Percentiles rank a stretch among this genome's conserved stretches.
Conservation (phyloP, 1,284 basidiomycete genomes). For the Sporisorium exsertum region DNA sequence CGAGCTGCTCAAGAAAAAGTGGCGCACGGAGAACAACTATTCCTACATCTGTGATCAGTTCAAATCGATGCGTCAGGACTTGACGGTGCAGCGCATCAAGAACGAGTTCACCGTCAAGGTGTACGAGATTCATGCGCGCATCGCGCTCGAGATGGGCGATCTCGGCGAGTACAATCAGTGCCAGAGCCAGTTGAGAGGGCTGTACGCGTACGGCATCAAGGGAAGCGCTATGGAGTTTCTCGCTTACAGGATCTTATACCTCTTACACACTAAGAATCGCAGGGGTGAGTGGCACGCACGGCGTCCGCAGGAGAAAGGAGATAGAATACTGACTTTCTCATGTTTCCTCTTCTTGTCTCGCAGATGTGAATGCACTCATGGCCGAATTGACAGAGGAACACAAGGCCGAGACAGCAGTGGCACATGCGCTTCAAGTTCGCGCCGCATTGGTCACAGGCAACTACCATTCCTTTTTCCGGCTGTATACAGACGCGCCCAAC, state of each 20-base stretch:
- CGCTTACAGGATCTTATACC: slow-evolving; percentile 95
- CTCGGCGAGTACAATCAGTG: slow-evolving; percentile 99
- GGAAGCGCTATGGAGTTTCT: slow-evolving; percentile 95
- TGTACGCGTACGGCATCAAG: slow-evolving; percentile 91
- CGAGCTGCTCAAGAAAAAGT: slow-evolving; percentile 85
- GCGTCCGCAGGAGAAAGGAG: background rate
- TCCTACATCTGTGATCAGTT: slow-evolving; percentile 97
- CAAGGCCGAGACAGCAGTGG: slow-evolving; percentile 82
- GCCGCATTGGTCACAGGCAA: slow-evolving; percentile 90
- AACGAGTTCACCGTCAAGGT: slow-evolving; percentile 97
- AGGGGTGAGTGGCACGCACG: slow-evolving; percentile 77
- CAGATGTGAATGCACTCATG: slow-evolving; percentile 94
- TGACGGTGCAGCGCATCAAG: slow-evolving; percentile 99
- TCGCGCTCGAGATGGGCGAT: slow-evolving; percentile 94
- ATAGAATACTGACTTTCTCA: background rate
- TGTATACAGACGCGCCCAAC: slow-evolving; percentile 87
- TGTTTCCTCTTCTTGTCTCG: background rate
- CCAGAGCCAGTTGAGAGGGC: slow-evolving; percentile 86
- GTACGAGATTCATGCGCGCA: slow-evolving; percentile 97
- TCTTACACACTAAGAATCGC: slow-evolving; percentile 91
- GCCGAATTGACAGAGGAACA: slow-evolving; percentile 91
- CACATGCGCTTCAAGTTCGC: slow-evolving; percentile 89
- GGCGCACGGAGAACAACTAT: slow-evolving; percentile 86
- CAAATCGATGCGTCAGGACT: slow-evolving; percentile 95
- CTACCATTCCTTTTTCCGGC: slow-evolving; percentile 89